A percentile compares a stretch with the other conserved stretches of the same genome.
These are phyloP conservation scores for Trichocomaceae sp. DNA, from an alignment of 2,329 filamentous ascomycete genomes.

Conservation along the genomic window DNA sequence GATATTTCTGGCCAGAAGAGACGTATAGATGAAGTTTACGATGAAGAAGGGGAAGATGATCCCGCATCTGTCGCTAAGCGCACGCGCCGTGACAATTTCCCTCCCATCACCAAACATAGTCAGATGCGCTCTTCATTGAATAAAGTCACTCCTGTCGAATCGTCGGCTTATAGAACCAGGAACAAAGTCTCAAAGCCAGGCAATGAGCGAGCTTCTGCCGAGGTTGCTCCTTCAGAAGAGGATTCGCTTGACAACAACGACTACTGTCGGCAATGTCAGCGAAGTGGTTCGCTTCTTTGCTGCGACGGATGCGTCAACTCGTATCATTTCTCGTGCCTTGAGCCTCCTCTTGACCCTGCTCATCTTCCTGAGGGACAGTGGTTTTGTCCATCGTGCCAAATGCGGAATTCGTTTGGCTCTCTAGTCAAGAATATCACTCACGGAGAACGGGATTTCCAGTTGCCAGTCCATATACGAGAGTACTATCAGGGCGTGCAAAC, in stretches of 20 bases:
- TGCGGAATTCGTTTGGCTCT: conserved; percentile 54
- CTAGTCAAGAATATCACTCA: conserved; percentile 61
- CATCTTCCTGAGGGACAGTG: conserved; percentile 65
- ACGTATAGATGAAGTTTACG: conserved; percentile 24
- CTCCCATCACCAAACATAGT: conserved; percentile 20
- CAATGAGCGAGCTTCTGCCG: neutral
- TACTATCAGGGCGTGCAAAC: conserved; percentile 75
- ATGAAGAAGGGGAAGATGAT: conserved; percentile 20
- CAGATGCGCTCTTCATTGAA: conserved; percentile 21
- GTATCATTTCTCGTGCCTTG: conserved; percentile 83
- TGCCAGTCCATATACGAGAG: conserved; percentile 65
- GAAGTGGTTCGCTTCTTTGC: conserved; percentile 78
- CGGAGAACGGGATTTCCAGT: conserved; percentile 62
- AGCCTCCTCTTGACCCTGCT: conserved; percentile 65
- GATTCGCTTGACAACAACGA: conserved; percentile 67
- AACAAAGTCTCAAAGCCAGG: conserved; percentile 1
- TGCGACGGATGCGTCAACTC: conserved; percentile 88
- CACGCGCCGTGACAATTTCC: conserved; percentile 21
- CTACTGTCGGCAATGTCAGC: conserved; percentile 78
- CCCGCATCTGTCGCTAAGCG: conserved; percentile 19
- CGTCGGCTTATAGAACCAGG: neutral
- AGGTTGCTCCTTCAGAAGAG: neutral
- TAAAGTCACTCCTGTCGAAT: conserved; percentile 1
- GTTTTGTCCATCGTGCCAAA: conserved; percentile 63
- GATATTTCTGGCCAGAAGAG: conserved; percentile 24